phyloP scores from a whole-genome alignment of 1,284 basidiomycete genomes.

The Malassezia caprae region DNA sequence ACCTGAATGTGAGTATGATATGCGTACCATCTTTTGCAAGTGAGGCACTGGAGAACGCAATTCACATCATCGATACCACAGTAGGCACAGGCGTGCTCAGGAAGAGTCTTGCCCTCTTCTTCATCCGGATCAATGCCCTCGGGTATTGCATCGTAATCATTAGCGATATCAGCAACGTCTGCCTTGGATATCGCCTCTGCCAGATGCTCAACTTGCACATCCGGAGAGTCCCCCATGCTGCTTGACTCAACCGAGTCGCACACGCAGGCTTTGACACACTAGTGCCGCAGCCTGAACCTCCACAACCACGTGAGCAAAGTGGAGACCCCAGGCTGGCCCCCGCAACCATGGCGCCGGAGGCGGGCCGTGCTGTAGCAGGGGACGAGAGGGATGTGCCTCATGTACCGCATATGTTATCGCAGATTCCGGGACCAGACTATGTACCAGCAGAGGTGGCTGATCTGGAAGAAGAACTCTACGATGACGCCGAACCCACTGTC shows the following conservation, averaged over 20 bases:
- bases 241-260: neutral
- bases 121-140: constrained; percentile 58
- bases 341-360: neutral
- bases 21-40: constrained; percentile 68
- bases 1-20: constrained; percentile 53
- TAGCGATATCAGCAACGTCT: constrained; percentile 47
- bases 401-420: constrained; percentile 59
- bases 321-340: neutral
- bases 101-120: constrained; percentile 57
- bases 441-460: neutral
- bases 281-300: constrained; percentile 53
- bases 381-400: neutral
- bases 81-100: constrained; percentile 53
- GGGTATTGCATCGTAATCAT: neutral
- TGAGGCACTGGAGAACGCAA: constrained; percentile 89
- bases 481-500: neutral
- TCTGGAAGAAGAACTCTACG: neutral
- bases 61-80: constrained; percentile 97
- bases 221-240: neutral
- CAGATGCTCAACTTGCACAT: neutral
- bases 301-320: constrained; percentile 2
- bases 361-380: neutral
- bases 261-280: constrained; percentile 54
- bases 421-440: constrained; percentile 55
- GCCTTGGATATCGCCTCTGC: neutral